Conservation (phyloP, 768 basidiomycete genomes). For the Phylloporus arenicola region DNA sequence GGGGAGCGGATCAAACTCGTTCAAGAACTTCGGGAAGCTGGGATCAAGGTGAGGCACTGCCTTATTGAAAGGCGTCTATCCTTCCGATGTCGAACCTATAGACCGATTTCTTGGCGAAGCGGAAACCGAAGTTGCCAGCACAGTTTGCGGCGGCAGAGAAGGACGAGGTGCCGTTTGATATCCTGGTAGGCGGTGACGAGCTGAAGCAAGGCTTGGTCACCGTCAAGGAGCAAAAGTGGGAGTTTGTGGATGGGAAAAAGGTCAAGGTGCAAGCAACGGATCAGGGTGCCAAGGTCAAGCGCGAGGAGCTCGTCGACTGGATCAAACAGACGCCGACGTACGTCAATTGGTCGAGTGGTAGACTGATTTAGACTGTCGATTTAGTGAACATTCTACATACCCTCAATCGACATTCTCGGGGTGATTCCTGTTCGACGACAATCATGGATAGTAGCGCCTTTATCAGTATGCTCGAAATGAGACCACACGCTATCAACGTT, state of each 20-base stretch:
- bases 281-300: slow-evolving; percentile 60
- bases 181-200: slow-evolving; percentile 88
- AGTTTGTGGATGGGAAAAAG: slow-evolving; percentile 68
- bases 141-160: slow-evolving; percentile 90
- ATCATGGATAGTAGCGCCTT: too few species aligned
- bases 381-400: not conserved
- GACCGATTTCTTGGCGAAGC: slow-evolving; percentile 91
- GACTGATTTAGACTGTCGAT: slow-evolving; percentile 19
- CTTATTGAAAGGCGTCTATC: not conserved
- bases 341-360: slow-evolving; percentile 28
- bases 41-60: slow-evolving; percentile 62
- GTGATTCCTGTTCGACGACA: too few species aligned
- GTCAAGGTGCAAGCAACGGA: slow-evolving; percentile 52
- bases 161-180: slow-evolving; percentile 89
- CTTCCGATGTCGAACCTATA: slow-evolving; percentile 30
- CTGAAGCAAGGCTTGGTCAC: slow-evolving; percentile 76
- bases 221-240: slow-evolving; percentile 90
- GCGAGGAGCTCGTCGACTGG: slow-evolving; percentile 59
- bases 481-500: too few species aligned
- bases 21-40: slow-evolving; percentile 74
- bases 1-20: slow-evolving; percentile 80
- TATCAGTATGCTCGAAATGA: too few species aligned
- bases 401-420: not conserved
- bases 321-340: slow-evolving; percentile 41
- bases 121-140: slow-evolving; percentile 78